These are phyloP conservation scores for Eragrostis curvula DNA, from an alignment of 176 grass and related monocot species.

Conservation along the genomic window DNA sequence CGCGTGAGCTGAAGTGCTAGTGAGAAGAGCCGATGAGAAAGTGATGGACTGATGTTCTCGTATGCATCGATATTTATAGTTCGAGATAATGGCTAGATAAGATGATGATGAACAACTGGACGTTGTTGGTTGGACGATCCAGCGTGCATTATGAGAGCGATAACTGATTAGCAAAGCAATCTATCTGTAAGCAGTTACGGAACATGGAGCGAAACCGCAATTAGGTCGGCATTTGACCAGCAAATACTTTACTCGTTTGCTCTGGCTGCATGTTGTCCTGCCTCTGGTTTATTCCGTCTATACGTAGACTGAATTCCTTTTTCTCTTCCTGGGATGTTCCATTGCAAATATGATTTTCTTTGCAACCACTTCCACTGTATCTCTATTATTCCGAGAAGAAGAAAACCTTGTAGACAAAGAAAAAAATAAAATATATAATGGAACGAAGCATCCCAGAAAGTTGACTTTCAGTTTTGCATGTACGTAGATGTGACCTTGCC, in stretches of 20 bases:
- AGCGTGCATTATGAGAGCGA: not conserved
- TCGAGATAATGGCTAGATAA: not conserved
- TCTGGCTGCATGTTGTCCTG: not conserved
- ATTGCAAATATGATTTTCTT: not conserved
- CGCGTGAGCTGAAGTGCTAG: not conserved
- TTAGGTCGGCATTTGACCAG: constrained; percentile 5
- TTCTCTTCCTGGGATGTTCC: not conserved
- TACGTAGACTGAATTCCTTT: not conserved
- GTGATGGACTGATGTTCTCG: not conserved
- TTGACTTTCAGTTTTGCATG: no score
- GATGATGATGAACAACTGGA: not conserved
- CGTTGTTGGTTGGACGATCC: not conserved
- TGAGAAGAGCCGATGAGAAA: not conserved
- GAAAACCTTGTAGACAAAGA: not conserved
- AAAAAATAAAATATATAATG: no score
- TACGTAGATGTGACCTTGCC: no score
- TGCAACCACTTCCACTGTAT: not conserved
- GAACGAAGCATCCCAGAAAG: no score
- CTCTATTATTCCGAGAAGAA: not conserved
- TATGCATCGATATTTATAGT: constrained; percentile 13
- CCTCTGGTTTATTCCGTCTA: not conserved
- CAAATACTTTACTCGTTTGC: not conserved
- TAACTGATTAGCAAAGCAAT: not conserved
- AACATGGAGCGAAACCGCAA: constrained; percentile 5
- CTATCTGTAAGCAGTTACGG: constrained; percentile 25